These are phyloP conservation scores for Xylariaceae sp. DNA, from an alignment of 2,329 filamentous ascomycete genomes.

Conservation along the genomic window DNA sequence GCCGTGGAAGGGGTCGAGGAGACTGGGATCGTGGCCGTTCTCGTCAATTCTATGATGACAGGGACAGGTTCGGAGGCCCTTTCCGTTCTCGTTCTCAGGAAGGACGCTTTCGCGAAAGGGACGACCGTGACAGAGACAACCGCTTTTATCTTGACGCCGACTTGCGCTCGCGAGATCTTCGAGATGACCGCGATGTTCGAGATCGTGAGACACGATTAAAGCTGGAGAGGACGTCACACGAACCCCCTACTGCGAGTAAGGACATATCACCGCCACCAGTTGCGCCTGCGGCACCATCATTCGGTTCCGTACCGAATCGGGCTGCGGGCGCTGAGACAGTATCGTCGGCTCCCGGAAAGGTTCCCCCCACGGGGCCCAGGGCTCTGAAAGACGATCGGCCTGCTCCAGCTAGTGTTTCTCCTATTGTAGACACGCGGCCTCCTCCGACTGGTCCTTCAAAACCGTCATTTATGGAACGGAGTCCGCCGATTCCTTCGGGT, in stretches of 20 bases:
- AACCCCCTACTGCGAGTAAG: constrained; percentile 42
- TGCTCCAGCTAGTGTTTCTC: constrained; percentile 38
- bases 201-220: constrained; percentile 41
- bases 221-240: constrained; percentile 48
- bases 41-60: constrained; percentile 55
- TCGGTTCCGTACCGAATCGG: constrained; percentile 50
- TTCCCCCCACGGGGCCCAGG: constrained; percentile 49
- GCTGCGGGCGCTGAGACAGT: constrained; percentile 35
- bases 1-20: constrained; percentile 46
- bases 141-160: constrained; percentile 35
- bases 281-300: constrained; percentile 54
- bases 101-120: constrained; percentile 51
- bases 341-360: constrained; percentile 39
- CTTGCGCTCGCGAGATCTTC: constrained; percentile 38
- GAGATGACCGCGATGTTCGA: constrained; percentile 48
- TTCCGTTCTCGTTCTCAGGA: constrained; percentile 62
- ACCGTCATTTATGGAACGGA: constrained; percentile 38
- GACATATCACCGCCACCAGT: constrained; percentile 54
- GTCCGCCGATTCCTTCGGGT: constrained; percentile 47
- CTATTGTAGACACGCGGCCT: constrained; percentile 34
- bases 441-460: constrained; percentile 42
- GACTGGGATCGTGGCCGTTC: constrained; percentile 48
- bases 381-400: constrained; percentile 48
- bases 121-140: constrained; percentile 36
- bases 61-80: constrained; percentile 43